Evolutionary conservation across 1,284 basidiomycete genomes (phyloP).

Genomic region (Rhodotorula glutinis): DNA sequence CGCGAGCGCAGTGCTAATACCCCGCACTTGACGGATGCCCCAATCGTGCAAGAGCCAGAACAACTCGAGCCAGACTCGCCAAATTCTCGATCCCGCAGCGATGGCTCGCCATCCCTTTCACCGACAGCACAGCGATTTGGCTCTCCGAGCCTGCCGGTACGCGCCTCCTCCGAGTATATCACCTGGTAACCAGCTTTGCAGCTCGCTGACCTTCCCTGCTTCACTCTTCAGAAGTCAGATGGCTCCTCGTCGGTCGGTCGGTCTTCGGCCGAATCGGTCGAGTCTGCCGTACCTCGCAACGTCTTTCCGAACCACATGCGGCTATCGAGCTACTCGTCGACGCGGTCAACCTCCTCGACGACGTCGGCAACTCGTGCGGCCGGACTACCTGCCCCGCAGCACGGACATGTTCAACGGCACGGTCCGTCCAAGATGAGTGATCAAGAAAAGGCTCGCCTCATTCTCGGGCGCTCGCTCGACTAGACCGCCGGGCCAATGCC

Average conservation of each 20-base stretch:
- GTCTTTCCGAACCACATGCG: neutral
- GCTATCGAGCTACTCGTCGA: neutral
- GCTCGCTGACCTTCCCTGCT: too few species aligned
- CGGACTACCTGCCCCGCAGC: neutral
- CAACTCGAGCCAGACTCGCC: too few species aligned
- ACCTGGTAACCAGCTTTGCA: too few species aligned
- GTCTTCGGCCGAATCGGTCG: neutral
- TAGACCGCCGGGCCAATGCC: neutral
- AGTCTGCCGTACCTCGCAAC: neutral
- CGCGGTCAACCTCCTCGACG: neutral
- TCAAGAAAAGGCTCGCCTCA: neutral
- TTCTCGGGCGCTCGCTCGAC: neutral
- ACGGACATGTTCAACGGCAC: neutral
- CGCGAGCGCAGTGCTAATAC: neutral
- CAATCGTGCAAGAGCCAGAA: neutral
- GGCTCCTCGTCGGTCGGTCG: neutral
- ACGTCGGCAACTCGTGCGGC: neutral
- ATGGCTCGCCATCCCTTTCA: too few species aligned
- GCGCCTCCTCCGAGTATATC: too few species aligned
- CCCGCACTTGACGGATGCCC: too few species aligned
- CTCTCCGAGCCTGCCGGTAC: too few species aligned
- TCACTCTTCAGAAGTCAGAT: too few species aligned
- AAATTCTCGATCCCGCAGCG: too few species aligned
- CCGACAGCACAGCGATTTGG: neutral
- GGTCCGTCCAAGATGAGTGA: neutral